Conservation (phyloP, 2,329 filamentous ascomycete species). For the Neonectria hederae region DNA sequence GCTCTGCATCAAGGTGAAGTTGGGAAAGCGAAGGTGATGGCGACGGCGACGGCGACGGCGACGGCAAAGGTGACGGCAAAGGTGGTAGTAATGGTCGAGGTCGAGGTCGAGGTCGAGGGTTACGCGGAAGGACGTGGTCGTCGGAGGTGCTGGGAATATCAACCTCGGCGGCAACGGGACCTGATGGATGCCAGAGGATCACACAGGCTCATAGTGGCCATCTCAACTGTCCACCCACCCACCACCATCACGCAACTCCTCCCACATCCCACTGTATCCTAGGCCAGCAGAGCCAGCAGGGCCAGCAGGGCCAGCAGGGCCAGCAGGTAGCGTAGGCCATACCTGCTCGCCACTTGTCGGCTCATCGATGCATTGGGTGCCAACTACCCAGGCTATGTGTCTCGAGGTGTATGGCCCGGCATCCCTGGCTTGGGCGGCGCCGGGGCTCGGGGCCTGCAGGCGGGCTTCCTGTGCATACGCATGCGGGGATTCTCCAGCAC, state of each 20-base stretch:
- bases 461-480: slow-evolving; percentile 40
- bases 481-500: slow-evolving; percentile 35
- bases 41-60: slow-evolving; percentile 3
- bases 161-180: slow-evolving; percentile 24
- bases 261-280: background rate
- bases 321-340: slow-evolving; percentile 1
- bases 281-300: too few relatives aligned
- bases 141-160: slow-evolving; percentile 23
- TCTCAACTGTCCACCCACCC: background rate
- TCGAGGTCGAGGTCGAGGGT: background rate
- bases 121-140: slow-evolving; percentile 1
- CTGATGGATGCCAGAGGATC: slow-evolving; percentile 9
- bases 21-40: background rate
- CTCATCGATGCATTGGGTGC: slow-evolving; percentile 43
- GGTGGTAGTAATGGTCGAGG: background rate
- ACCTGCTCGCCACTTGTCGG: slow-evolving; percentile 42
- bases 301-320: too few relatives aligned
- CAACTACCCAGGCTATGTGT: slow-evolving; percentile 37
- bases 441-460: slow-evolving; percentile 39
- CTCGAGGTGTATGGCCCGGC: slow-evolving; percentile 42
- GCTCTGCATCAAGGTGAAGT: slow-evolving; percentile 6
- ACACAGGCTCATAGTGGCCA: background rate
- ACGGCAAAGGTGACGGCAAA: background rate
- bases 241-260: slow-evolving; percentile 24
- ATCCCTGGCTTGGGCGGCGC: slow-evolving; percentile 40